phyloP scores from a whole-genome alignment of 1,139 yeast species.

The Diutina pseudorugosa region DNA sequence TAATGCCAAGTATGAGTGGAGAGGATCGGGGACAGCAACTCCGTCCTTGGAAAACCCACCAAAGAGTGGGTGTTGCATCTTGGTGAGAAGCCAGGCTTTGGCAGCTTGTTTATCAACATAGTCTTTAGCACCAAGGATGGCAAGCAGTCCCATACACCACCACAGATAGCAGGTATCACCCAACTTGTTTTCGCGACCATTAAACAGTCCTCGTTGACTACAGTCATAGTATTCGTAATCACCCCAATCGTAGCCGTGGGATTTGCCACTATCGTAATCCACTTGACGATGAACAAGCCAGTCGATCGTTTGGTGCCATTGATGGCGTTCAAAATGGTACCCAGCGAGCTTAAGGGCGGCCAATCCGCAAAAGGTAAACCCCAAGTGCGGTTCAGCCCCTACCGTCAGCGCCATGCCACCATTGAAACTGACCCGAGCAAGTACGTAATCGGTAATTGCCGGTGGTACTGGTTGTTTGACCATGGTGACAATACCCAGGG shows the following conservation, averaged over 20 bases:
- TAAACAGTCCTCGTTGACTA: conserved; percentile 24
- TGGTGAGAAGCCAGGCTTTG: conserved; percentile 34
- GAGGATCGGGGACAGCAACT: conserved; percentile 55
- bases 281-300: conserved; percentile 65
- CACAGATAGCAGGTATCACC: conserved; percentile 89
- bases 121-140: not conserved
- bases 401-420: conserved; percentile 49
- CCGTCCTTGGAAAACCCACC: conserved; percentile 81
- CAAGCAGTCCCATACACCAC: conserved; percentile 67
- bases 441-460: conserved; percentile 27
- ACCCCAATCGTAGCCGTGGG: conserved; percentile 12
- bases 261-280: conserved; percentile 18
- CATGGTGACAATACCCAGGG: conserved; percentile 47
- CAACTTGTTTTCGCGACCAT: conserved; percentile 76
- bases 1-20: conserved; percentile 52
- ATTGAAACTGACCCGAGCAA: conserved; percentile 32
- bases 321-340: conserved; percentile 11
- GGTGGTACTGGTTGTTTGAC: conserved; percentile 18
- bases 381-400: conserved; percentile 68
- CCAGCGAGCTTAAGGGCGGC: conserved; percentile 44
- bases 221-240: conserved; percentile 22
- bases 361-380: conserved; percentile 78
- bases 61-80: conserved; percentile 48
- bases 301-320: conserved; percentile 27
- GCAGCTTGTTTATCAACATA: conserved; percentile 28